Evolutionary conservation across 768 basidiomycete genomes (phyloP).

Genomic region (Ephemerocybe angulata): DNA sequence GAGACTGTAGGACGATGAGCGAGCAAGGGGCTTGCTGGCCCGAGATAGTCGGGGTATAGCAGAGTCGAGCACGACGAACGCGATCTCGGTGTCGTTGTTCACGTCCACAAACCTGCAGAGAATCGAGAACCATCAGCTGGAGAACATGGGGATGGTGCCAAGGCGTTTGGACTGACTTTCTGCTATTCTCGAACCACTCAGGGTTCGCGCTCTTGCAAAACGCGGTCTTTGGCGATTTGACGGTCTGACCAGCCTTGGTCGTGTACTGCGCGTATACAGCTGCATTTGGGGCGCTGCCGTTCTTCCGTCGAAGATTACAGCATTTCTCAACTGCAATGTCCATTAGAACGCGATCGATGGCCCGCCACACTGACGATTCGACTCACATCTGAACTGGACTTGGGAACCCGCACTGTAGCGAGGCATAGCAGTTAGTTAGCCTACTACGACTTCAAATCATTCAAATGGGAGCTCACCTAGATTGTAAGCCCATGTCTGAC

Average conservation of each 20-base stretch:
- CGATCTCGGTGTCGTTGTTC: not conserved
- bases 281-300: conserved; percentile 6
- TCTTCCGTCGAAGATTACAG: conserved; percentile 4
- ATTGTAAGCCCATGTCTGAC: not conserved
- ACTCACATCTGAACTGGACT: conserved; percentile 5
- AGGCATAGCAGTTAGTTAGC: no score
- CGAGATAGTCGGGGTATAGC: not conserved
- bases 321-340: conserved; percentile 4
- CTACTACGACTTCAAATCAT: no score
- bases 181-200: conserved; percentile 6
- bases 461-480: not conserved
- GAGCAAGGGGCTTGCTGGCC: not conserved
- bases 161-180: not conserved
- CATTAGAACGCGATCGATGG: not conserved
- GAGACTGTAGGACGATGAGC: conserved; percentile 2
- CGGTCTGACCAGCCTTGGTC: not conserved
- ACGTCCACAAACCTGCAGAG: not conserved
- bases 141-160: not conserved
- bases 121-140: not conserved
- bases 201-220: not conserved
- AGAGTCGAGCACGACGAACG: conserved; percentile 6
- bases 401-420: not conserved
- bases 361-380: not conserved
- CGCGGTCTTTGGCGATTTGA: not conserved
- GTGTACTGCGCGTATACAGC: conserved; percentile 2